These are phyloP conservation scores for Phanerodontia chrysosporium DNA, from an alignment of 768 basidiomycete genomes.

Conservation along the genomic window DNA sequence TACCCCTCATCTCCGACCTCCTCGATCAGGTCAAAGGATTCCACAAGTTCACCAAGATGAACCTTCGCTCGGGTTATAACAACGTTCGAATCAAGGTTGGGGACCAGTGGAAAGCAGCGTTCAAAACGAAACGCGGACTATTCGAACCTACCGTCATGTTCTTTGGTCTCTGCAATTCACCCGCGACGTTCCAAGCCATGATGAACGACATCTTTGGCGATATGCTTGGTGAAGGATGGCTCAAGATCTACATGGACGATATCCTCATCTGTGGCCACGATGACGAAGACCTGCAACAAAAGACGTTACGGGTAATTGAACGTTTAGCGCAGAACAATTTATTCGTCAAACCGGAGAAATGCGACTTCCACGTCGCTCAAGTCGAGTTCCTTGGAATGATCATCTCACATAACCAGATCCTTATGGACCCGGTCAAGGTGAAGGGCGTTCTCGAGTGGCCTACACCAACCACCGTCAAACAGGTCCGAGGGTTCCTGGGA, in stretches of 20 bases:
- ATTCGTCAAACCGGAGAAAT: slow-evolving; percentile 34
- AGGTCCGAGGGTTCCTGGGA: slow-evolving; percentile 25
- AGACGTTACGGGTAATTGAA: slow-evolving; percentile 19
- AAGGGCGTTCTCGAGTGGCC: slow-evolving; percentile 28
- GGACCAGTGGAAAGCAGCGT: slow-evolving; percentile 38
- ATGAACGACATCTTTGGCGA: slow-evolving; percentile 28
- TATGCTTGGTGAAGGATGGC: slow-evolving; percentile 26
- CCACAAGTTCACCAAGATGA: slow-evolving; percentile 26
- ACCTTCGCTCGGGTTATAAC: slow-evolving; percentile 30
- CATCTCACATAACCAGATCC: slow-evolving; percentile 11
- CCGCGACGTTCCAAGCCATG: slow-evolving; percentile 31
- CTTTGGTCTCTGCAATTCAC: slow-evolving; percentile 33
- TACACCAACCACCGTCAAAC: slow-evolving; percentile 13
- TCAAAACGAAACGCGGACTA: slow-evolving; percentile 31
- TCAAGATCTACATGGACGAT: slow-evolving; percentile 41
- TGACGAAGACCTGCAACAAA: slow-evolving; percentile 17
- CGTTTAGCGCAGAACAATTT: slow-evolving; percentile 25
- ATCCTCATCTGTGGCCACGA: slow-evolving; percentile 27
- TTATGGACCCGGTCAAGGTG: slow-evolving; percentile 31
- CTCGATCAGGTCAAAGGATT: slow-evolving; percentile 17
- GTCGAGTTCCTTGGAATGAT: slow-evolving; percentile 31
- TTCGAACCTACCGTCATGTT: slow-evolving; percentile 40
- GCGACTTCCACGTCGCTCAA: slow-evolving; percentile 24
- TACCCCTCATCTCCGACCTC: slow-evolving; percentile 29
- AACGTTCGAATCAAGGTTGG: slow-evolving; percentile 33